Percentiles rank a stretch among this genome's conserved stretches.
These are phyloP conservation scores for Areca catechu DNA, from an alignment of 176 grass and related monocot species.

Conservation along the genomic window DNA sequence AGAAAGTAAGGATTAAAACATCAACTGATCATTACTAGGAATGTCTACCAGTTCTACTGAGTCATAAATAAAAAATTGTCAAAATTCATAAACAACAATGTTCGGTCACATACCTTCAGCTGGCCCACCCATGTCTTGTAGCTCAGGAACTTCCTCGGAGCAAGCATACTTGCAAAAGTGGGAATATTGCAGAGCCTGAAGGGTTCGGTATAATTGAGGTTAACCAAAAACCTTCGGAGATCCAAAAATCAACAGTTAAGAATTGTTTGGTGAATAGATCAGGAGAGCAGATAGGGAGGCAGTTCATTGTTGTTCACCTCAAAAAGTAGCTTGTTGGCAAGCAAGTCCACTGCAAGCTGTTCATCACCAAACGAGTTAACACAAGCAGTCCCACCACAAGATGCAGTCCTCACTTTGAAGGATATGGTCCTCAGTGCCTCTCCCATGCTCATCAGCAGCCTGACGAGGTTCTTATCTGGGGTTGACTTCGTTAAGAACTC, in stretches of 20 bases:
- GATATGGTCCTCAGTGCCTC: slow-evolving; percentile 91
- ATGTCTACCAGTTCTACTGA: too few relatives aligned
- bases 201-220: background rate
- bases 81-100: too few relatives aligned
- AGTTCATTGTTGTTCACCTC: slow-evolving; percentile 21
- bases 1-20: too few relatives aligned
- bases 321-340: slow-evolving; percentile 88
- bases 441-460: slow-evolving; percentile 82
- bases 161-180: slow-evolving; percentile 98
- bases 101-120: slow-evolving; percentile 43
- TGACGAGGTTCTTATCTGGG: slow-evolving; percentile 76
- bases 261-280: too few relatives aligned
- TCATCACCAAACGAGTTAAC: slow-evolving; percentile 92
- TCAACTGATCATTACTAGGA: too few relatives aligned
- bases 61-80: too few relatives aligned
- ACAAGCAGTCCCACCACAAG: slow-evolving; percentile 80
- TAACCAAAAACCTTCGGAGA: background rate
- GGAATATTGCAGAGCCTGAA: slow-evolving; percentile 71
- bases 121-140: slow-evolving; percentile 98
- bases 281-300: too few relatives aligned
- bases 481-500: slow-evolving; percentile 88
- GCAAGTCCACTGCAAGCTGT: slow-evolving; percentile 93
- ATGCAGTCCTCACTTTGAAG: slow-evolving; percentile 89
- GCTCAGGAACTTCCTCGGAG: slow-evolving; percentile 89
- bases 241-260: too few relatives aligned